Evolutionary conservation across 441 rosid genomes (phyloP).

Genomic region (Populus hybrid): DNA sequence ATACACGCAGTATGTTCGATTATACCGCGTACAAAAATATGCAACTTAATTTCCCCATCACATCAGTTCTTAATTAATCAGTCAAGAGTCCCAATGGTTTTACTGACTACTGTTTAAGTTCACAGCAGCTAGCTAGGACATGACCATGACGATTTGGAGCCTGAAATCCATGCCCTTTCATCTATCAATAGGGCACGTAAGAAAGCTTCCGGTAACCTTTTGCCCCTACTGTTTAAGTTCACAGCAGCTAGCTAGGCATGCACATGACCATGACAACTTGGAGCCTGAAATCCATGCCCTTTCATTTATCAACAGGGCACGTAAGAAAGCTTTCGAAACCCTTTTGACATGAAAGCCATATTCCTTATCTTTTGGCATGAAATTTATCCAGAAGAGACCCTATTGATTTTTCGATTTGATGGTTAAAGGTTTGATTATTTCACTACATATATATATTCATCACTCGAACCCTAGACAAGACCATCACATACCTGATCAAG

Average conservation of each 20-base stretch:
- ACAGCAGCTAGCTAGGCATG: too few species aligned
- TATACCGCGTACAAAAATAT: too few species aligned
- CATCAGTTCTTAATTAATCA: too few species aligned
- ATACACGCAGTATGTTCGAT: too few species aligned
- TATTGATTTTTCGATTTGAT: constrained; percentile 26
- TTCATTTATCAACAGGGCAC: background rate
- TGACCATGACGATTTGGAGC: too few species aligned
- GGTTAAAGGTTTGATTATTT: constrained; percentile 22
- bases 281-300: background rate
- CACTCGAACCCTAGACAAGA: constrained; percentile 22
- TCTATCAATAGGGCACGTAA: background rate
- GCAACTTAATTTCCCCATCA: too few species aligned
- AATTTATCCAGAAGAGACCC: background rate
- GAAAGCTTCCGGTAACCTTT: background rate
- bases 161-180: background rate
- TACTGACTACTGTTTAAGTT: too few species aligned
- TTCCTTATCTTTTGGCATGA: background rate
- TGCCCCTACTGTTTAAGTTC: too few species aligned
- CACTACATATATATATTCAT: constrained; percentile 15
- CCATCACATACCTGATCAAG: constrained; percentile 18
- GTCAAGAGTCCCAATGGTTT: too few species aligned
- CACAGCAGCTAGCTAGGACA: too few species aligned
- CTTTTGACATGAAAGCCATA: background rate
- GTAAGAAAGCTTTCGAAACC: background rate
- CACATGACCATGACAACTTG: too few species aligned